phyloP scores from a whole-genome alignment of 225 moss, liverwort and hornwort species.

The Thuidium tamariscinum region DNA sequence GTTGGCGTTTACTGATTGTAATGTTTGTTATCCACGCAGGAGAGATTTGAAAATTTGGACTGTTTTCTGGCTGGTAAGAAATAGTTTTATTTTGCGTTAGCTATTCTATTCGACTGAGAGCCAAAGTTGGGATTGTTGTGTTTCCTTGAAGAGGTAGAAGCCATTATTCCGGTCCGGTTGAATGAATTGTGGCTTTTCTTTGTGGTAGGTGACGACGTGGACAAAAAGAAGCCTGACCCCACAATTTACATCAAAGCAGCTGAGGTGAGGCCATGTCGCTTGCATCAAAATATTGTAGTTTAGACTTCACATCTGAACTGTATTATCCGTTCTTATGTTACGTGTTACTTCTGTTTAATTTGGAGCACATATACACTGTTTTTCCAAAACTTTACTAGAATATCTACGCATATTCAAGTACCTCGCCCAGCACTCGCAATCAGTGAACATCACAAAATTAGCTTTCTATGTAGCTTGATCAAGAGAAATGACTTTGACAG shows the following conservation, averaged over 20 bases:
- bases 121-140: background rate
- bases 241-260: slow-evolving; percentile 73
- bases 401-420: background rate
- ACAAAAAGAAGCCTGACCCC: slow-evolving; percentile 97
- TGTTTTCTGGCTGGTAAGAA: slow-evolving; percentile 87
- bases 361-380: background rate
- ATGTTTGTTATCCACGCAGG: slow-evolving; percentile 33
- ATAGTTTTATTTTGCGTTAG: background rate
- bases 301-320: background rate
- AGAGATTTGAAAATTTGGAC: slow-evolving; percentile 76
- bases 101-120: background rate
- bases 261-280: slow-evolving; percentile 22
- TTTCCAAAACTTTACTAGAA: background rate
- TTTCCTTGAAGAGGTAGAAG: background rate
- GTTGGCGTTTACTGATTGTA: background rate
- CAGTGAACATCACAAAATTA: background rate
- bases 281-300: background rate
- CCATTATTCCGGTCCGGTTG: background rate
- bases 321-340: background rate
- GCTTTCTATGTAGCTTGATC: background rate
- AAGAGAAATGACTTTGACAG: background rate
- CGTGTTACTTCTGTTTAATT: background rate
- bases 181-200: background rate
- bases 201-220: slow-evolving; percentile 73
- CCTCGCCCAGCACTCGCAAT: background rate